phyloP scores from a whole-genome alignment of 2,329 filamentous ascomycete species.

The Hirsutella rhossiliensis region DNA sequence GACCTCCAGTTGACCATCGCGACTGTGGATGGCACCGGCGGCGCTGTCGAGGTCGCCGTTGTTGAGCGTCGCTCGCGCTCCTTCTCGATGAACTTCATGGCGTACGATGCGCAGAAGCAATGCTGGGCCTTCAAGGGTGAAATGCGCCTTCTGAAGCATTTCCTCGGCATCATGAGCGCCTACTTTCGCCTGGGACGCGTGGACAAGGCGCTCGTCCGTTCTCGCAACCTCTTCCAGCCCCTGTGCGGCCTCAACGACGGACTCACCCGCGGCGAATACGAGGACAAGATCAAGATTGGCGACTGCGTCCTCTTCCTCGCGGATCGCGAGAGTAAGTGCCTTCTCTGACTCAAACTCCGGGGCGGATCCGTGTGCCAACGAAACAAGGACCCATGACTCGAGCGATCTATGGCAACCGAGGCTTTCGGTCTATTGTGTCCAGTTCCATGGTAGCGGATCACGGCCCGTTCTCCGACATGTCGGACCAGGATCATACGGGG shows the following conservation, averaged over 20 bases:
- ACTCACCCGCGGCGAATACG: neutral
- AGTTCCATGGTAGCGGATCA: too few species aligned
- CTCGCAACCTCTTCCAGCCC: neutral
- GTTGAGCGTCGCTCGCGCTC: too few species aligned
- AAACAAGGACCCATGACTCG: neutral
- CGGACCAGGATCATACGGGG: too few species aligned
- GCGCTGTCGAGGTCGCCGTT: too few species aligned
- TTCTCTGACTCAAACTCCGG: too few species aligned
- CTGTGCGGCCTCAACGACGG: neutral
- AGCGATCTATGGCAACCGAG: neutral
- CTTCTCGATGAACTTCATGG: constrained; percentile 6
- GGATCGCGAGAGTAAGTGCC: constrained; percentile 1
- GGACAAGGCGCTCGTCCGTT: neutral
- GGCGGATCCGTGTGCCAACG: neutral
- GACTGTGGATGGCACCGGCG: too few species aligned
- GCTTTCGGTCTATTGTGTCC: too few species aligned
- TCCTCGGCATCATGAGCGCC: neutral
- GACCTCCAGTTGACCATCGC: too few species aligned
- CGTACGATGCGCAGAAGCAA: neutral
- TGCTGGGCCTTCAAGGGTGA: constrained; percentile 7
- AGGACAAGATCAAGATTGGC: neutral
- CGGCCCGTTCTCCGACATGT: too few species aligned
- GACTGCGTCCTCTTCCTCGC: neutral
- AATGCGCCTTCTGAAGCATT: constrained; percentile 2
- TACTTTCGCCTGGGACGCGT: neutral